A percentile compares a stretch with the other conserved stretches of the same genome.
Conservation (phyloP, 169 alveolate genomes). For the Condylostoma magnum region DNA sequence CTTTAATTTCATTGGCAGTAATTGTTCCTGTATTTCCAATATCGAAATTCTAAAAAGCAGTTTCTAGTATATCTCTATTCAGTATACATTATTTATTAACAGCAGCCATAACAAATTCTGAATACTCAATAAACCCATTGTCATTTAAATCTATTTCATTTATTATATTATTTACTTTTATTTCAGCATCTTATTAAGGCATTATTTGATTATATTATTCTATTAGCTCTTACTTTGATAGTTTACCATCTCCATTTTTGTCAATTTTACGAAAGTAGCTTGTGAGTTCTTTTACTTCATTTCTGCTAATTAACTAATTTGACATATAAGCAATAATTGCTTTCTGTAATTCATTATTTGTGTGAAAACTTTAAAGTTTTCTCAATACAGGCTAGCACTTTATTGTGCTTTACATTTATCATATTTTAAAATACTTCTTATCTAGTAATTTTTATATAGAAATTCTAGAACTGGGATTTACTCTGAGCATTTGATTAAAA, state of each 20-base stretch:
- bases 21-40: constrained; percentile 70
- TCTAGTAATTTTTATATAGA: too few species aligned
- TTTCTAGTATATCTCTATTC: constrained; percentile 55
- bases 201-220: constrained; percentile 46
- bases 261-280: constrained; percentile 60
- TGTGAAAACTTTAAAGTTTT: constrained; percentile 39
- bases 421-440: too few species aligned
- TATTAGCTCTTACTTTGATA: constrained; percentile 59
- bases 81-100: constrained; percentile 52
- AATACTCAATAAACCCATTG: constrained; percentile 75
- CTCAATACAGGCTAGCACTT: constrained; percentile 24
- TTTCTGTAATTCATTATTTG: constrained; percentile 41
- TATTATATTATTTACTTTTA: constrained; percentile 73
- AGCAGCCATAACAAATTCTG: constrained; percentile 72
- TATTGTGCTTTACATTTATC: too few species aligned
- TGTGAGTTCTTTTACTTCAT: constrained; percentile 47
- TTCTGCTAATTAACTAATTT: constrained; percentile 38
- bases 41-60: constrained; percentile 74
- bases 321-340: constrained; percentile 66
- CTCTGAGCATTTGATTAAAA: too few species aligned
- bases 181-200: constrained; percentile 51
- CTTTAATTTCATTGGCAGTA: constrained; percentile 61
- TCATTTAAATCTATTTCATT: constrained; percentile 70
- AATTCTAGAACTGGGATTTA: too few species aligned
- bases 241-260: constrained; percentile 71